Base-by-base conservation (phyloP, 352 stramenopile species). In the Phytopythium boreale region DNA sequence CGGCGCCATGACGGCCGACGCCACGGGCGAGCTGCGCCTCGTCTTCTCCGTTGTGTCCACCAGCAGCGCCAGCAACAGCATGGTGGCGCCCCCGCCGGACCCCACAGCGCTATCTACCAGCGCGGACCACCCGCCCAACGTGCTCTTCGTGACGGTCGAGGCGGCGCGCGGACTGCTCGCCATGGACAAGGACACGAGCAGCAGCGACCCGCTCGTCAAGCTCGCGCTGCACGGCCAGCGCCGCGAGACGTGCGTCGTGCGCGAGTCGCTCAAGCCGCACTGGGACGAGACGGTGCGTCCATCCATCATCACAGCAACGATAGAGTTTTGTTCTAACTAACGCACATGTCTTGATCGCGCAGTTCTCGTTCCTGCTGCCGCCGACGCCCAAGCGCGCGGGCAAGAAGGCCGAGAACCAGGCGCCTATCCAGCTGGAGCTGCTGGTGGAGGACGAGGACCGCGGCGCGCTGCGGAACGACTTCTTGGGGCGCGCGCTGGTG, bases 151-250 rank as follows among this genome's bases (percentile, higher is more conserved):
- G 27, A 90, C 81, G 9, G 80, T 92, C 60, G 79, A 90, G 39
- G 87, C 80, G n/a, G 84, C 78, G 39, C 80, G 79, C 49, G 84
- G 91, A 37, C 71, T 97, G 29, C 74, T 96, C 53, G 71, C 84
- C 12, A 95, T 96, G 82, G 87, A 96, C 71, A 64, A 68, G 56
- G 76, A 90, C 62, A 78, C 88, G 26, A 81, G 68, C 52, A 94
- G 83, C 66, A 94, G 83, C 66, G 92, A 98, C 64, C 92, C 92
- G 51, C 77, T 96, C 31, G 88, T 96, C 36, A 92, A 93, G 60
- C 68, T 96, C 36, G 80, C 72, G 69, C 74, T 82, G 75, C 84
- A 71, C 26, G 84, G 88, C 20, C 90, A 95, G 69, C 75, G 82
- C 64, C 80, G 89, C 44, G 79, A 79, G 62, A 89, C 84, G 19